These are phyloP conservation scores for Aspergillus quadricinctus DNA, from an alignment of 2,329 filamentous ascomycete genomes.

Conservation along the genomic window DNA sequence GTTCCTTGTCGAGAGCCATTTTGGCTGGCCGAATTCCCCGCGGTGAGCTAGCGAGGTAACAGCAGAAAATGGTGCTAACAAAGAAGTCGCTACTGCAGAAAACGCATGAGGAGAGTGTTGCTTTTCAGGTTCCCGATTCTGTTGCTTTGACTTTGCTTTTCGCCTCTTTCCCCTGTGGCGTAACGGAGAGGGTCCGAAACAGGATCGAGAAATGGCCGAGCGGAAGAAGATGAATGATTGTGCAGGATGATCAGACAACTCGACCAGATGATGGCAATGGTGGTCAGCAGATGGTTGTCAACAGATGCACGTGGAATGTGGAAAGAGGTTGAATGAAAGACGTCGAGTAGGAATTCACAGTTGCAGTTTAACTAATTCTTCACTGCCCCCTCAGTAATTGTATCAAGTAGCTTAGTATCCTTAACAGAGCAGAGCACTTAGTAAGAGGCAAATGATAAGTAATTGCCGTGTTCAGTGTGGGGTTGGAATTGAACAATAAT, in stretches of 20 bases:
- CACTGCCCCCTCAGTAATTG: not conserved
- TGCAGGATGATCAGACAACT: not conserved
- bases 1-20: constrained; percentile 19
- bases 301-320: not conserved
- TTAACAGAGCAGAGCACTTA: too few species aligned
- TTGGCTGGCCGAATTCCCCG: not conserved
- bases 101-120: not conserved
- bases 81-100: not conserved
- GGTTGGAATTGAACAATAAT: not conserved
- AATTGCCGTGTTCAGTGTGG: not conserved
- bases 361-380: not conserved
- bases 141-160: not conserved
- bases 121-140: not conserved
- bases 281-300: not conserved
- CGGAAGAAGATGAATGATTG: not conserved
- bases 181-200: not conserved
- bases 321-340: not conserved
- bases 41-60: not conserved
- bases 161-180: not conserved
- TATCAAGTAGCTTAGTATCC: not conserved
- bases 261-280: not conserved
- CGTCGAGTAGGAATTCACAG: not conserved
- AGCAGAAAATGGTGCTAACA: not conserved
- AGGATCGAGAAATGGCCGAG: not conserved
- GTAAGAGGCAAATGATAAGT: not conserved